These are phyloP conservation scores for Pterocarpus santalinus DNA, from an alignment of 306 rosid species.

Conservation along the genomic window DNA sequence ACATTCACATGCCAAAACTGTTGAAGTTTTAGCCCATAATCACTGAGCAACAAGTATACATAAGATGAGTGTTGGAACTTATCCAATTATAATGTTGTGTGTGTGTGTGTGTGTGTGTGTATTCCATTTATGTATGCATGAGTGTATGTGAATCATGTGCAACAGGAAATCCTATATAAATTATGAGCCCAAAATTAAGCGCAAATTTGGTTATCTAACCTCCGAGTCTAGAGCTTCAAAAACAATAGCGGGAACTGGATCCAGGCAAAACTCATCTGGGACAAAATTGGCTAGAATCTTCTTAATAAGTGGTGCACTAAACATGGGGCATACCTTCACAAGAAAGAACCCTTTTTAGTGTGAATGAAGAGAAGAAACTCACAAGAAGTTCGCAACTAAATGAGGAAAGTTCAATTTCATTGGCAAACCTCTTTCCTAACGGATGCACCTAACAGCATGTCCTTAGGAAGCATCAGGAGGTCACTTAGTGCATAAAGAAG, in stretches of 20 bases:
- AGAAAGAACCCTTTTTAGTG: constrained; percentile 24
- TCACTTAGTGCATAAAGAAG: constrained; percentile 85
- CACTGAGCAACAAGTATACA: not conserved
- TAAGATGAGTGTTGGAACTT: not conserved
- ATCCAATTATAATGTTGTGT: not conserved
- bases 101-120: not conserved
- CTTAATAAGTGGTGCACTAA: constrained; percentile 69
- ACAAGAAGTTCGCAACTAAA: not conserved
- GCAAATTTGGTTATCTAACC: constrained; percentile 52
- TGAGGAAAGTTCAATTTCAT: constrained; percentile 34
- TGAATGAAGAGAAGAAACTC: constrained; percentile 25
- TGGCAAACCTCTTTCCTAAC: constrained; percentile 76
- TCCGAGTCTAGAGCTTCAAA: constrained; percentile 67
- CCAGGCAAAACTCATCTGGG: constrained; percentile 82
- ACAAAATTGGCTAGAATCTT: constrained; percentile 67
- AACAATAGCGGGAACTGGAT: constrained; percentile 72
- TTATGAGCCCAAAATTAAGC: not conserved
- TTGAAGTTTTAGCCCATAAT: not conserved
- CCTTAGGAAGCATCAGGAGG: constrained; percentile 94
- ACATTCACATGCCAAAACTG: not conserved
- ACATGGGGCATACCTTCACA: constrained; percentile 80
- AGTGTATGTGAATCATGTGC: not conserved
- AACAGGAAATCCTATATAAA: not conserved
- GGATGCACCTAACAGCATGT: constrained; percentile 69
- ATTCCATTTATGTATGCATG: not conserved